These are phyloP conservation scores for Tylopilus rubrobrunneus DNA, from an alignment of 768 basidiomycete genomes.

Conservation along the genomic window DNA sequence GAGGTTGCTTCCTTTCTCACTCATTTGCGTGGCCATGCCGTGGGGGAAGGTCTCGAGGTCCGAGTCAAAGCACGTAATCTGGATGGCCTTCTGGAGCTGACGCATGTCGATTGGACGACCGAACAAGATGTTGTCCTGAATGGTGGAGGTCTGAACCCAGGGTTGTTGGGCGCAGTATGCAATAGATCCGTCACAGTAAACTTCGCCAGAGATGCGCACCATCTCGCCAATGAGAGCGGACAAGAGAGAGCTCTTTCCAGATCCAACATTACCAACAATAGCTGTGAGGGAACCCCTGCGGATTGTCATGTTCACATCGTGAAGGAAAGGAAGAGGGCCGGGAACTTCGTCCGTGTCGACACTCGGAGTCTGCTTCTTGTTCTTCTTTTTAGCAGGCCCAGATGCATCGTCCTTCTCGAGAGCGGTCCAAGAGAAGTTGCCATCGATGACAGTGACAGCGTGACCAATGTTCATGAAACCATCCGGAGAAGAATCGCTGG, in stretches of 20 bases:
- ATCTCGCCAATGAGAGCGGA: constrained; percentile 31
- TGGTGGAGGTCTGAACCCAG: constrained; percentile 29
- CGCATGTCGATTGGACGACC: constrained; percentile 26
- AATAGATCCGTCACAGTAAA: constrained; percentile 22
- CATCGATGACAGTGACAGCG: constrained; percentile 19
- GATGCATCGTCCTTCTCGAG: constrained; percentile 1
- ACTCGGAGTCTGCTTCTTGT: constrained; percentile 6
- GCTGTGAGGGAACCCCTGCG: constrained; percentile 23
- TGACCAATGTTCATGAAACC: constrained; percentile 9
- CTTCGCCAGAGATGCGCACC: constrained; percentile 24
- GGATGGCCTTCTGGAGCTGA: constrained; percentile 26
- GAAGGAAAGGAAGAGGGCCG: constrained; percentile 15
- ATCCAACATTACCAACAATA: constrained; percentile 26
- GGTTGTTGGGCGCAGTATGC: constrained; percentile 33
- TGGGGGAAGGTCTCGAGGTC: constrained; percentile 28
- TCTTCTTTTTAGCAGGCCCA: neutral
- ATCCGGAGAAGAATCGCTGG: neutral
- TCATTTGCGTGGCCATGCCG: constrained; percentile 40
- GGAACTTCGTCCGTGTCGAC: constrained; percentile 9
- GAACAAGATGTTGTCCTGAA: constrained; percentile 31
- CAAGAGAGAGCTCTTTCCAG: constrained; percentile 28
- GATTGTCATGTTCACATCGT: constrained; percentile 20
- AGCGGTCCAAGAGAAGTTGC: constrained; percentile 25
- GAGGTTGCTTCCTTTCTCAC: constrained; percentile 43
- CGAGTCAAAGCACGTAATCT: constrained; percentile 26